phyloP scores from a whole-genome alignment of 2,329 filamentous ascomycete genomes.

The Verticillium klebahnii region DNA sequence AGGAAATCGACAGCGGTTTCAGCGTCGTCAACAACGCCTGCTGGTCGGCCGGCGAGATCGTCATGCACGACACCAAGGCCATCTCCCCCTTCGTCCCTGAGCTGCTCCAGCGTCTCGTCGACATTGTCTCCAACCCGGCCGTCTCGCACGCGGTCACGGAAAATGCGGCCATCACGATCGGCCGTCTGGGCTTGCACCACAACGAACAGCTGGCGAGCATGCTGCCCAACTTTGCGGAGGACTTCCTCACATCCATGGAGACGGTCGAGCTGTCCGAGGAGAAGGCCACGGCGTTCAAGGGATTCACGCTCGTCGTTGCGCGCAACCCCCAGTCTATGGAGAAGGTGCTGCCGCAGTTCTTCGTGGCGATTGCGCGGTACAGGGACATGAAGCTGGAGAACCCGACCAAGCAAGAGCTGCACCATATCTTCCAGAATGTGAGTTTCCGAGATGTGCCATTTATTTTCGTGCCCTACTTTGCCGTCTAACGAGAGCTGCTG shows the following conservation, averaged over 20 bases:
- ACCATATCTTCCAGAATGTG: conserved; percentile 73
- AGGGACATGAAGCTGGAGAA: conserved; percentile 57
- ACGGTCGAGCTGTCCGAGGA: conserved; percentile 87
- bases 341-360: conserved; percentile 74
- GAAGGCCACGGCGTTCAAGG: conserved; percentile 89
- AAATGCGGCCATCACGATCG: conserved; percentile 90
- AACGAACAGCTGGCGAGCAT: conserved; percentile 72
- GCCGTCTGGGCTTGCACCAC: conserved; percentile 78
- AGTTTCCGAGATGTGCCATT: conserved; percentile 23
- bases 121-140: conserved; percentile 79
- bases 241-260: conserved; percentile 77
- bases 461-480: neutral
- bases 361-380: conserved; percentile 77
- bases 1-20: conserved; percentile 79
- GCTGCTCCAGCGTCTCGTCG: conserved; percentile 70
- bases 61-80: conserved; percentile 69
- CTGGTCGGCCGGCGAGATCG: conserved; percentile 93
- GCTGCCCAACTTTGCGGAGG: conserved; percentile 72
- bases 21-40: conserved; percentile 97
- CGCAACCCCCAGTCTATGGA: conserved; percentile 92
- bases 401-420: conserved; percentile 60
- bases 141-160: conserved; percentile 85
- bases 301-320: conserved; percentile 80
- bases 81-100: conserved; percentile 75
- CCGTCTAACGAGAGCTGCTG: conserved; percentile 3